phyloP scores from a whole-genome alignment of 2,329 filamentous ascomycete genomes.

The Penicillium corylophilum region DNA sequence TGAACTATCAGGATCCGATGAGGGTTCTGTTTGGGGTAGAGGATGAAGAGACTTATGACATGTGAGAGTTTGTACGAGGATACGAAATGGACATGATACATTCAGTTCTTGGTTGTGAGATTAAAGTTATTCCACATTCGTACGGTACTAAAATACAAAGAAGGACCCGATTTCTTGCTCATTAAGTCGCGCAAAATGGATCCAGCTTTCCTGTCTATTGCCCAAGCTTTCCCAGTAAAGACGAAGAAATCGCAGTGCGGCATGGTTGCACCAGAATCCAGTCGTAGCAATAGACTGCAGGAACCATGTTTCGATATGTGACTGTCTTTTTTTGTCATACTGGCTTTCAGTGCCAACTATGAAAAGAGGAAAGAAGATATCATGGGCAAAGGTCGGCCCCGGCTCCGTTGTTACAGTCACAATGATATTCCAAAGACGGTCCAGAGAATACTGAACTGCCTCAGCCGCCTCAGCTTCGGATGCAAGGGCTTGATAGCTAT shows the following conservation, averaged over 20 bases:
- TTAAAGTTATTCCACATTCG: neutral
- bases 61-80: conserved; percentile 10
- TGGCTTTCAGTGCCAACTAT: conserved; percentile 24
- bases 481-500: conserved; percentile 23
- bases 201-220: conserved; percentile 14
- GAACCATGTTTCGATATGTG: conserved; percentile 7
- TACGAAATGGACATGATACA: too few species aligned
- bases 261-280: conserved; percentile 19
- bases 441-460: neutral
- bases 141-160: conserved; percentile 9
- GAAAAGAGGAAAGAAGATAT: conserved; percentile 27
- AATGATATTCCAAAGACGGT: neutral
- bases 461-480: neutral
- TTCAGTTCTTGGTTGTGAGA: neutral
- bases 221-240: conserved; percentile 18
- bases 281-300: conserved; percentile 11
- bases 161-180: conserved; percentile 6
- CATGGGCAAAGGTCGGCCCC: conserved; percentile 18
- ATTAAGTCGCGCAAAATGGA: conserved; percentile 13
- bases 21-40: conserved; percentile 37
- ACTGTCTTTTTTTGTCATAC: neutral
- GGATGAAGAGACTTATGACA: conserved; percentile 38
- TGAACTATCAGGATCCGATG: conserved; percentile 42
- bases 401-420: neutral
- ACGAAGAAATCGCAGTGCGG: conserved; percentile 21